Evolutionary conservation across 2,329 filamentous ascomycete species (phyloP).

Genomic region (Epichloe elymi): DNA sequence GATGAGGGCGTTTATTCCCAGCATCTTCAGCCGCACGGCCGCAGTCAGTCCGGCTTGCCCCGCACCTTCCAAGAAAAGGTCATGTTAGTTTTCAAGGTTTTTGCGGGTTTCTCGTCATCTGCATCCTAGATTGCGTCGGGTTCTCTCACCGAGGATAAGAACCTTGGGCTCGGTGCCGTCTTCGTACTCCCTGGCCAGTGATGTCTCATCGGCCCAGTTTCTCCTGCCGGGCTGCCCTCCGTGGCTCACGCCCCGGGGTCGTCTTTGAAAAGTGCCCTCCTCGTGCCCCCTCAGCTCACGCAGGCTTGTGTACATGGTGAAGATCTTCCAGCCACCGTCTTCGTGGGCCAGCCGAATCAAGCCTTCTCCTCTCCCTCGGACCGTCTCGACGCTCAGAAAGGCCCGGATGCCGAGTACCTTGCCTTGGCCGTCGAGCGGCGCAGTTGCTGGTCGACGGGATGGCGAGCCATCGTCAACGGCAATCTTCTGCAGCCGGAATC

Average conservation of each 20-base stretch:
- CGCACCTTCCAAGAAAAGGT: constrained; percentile 26
- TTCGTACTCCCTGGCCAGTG: constrained; percentile 31
- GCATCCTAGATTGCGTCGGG: too few species aligned
- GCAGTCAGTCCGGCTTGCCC: constrained; percentile 47
- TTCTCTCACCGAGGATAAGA: constrained; percentile 42
- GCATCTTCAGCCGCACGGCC: constrained; percentile 46
- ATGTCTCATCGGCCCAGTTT: constrained; percentile 48
- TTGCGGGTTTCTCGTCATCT: too few species aligned
- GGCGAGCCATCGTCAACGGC: constrained; percentile 31
- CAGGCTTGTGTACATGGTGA: constrained; percentile 49
- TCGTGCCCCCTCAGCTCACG: constrained; percentile 39
- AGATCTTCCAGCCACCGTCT: constrained; percentile 42
- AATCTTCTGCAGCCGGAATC: constrained; percentile 29
- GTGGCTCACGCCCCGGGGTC: constrained; percentile 44
- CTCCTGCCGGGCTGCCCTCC: constrained; percentile 35
- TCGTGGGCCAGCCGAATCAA: constrained; percentile 37
- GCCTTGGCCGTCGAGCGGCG: constrained; percentile 35
- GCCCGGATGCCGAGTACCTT: constrained; percentile 39
- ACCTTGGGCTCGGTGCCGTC: constrained; percentile 40
- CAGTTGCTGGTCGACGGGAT: constrained; percentile 28
- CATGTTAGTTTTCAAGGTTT: background rate
- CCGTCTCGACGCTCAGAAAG: constrained; percentile 41
- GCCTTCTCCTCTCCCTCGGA: constrained; percentile 41
- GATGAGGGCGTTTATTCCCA: constrained; percentile 41
- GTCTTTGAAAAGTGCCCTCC: constrained; percentile 31